Evolutionary conservation across 208 protist genomes (phyloP), one percentile per base, ranked within the genome.

Genomic region (Trypanosomatidae sp.): DNA sequence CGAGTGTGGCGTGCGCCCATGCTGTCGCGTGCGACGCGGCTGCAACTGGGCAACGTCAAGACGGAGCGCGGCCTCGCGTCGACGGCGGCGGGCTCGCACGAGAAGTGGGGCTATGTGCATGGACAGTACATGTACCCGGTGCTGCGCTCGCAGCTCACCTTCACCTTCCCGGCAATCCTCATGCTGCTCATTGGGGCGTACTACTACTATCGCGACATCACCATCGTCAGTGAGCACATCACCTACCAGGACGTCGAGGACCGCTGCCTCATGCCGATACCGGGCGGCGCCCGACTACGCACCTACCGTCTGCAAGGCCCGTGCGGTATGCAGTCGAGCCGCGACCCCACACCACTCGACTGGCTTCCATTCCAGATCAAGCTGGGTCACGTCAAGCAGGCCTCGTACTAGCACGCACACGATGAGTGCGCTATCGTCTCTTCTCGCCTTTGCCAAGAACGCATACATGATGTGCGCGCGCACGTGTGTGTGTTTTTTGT

Each of bases 331-430:
- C 48, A 71, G 43, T 88, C 83, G 19, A 88, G 73, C 49, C 74
- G 83, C 33, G 79, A 92, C 39, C 78, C 79, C 5, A 92, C 78
- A n/a, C 83, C 83, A 20, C 58, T 92, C 43, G 78, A 92, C 48
- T 92, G 83, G 83, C 63, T 92, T 7, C 83, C 83, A 39, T 92
- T 92, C 42, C 75, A 92, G 50, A 60, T 92, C 27, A 92, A 92
- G 56, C 74, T 92, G 37, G 83, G 83, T 22, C 75, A 87, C 41
- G 83, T 92, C 25, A 92, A 88, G 56, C 83, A 92, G 40, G 75
- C 83, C 24, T 92, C 83, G 0, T 88, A 88, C 45, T 92, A 82
- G 62, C n/a, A 38, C 11, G 6, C 27, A 8, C n/a, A 15, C 23
- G 24, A 11, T 33, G 15, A 18, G 33, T 16, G 23, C n/a, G 10